Evolutionary conservation across 2,329 filamentous ascomycete genomes (phyloP), one percentile per base, ranked within the genome.

Genomic region (Colletotrichum phormii): DNA sequence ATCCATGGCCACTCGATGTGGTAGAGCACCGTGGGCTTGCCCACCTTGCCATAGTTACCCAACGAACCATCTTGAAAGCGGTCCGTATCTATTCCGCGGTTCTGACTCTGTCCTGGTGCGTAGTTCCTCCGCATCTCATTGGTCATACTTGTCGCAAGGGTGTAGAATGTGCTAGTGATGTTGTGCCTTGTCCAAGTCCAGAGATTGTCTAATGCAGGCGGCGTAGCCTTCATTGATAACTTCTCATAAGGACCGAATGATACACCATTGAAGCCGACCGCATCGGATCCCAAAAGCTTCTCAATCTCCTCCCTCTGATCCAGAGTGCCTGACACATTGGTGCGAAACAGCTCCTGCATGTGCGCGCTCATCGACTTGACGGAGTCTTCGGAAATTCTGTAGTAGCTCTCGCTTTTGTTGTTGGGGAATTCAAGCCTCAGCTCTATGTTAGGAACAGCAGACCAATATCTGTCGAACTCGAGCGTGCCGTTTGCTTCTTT

Each of bases 1-100:
- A 67, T 67, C 69, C 69, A 72, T 2, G 53, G 69, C 69, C 69
- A 68, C 24, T 35, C 37, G 12, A 72, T 58, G 15, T 33, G 64
- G n/a, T 72, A 72, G 12, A 72, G 2, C 12, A 53, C 37, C 2
- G 54, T 26, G 2, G 37, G 15, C 1, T 37, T 63, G 3, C 58
- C 64, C 7, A 67, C 59, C 3, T 26, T 29, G 9, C 64, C 64
- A 12, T 42, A 15, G 1, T 54, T n/a, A 3, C 53, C 46, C 9
- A 66, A 31, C 1, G 67, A 58, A 2, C 62, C 53, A 9, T 18
- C 12, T 33, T 24, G 11, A 3, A 35, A 58, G 18, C 63, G 24
- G 26, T n/a, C 3, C 0, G 24, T 31, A 15, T 46, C 29, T 11
- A 37, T 33, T 15, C 59, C 51, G 22, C 31, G 33, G 26, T 46